Conservation (phyloP, 2,329 filamentous ascomycete species). For the Basipetospora chlamydospora region DNA sequence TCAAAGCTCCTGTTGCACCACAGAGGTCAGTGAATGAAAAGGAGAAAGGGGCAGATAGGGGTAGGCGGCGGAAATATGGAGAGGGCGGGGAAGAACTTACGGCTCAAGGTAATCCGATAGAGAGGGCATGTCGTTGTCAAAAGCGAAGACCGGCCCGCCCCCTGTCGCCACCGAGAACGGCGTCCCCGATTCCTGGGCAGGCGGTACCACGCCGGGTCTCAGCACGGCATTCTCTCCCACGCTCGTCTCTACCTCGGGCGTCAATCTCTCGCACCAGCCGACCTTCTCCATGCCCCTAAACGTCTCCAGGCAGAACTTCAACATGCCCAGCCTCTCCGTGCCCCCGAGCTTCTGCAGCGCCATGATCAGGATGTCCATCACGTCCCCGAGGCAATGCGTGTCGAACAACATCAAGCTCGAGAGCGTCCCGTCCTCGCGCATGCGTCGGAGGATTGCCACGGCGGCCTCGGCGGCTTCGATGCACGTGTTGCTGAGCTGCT, state of each 20-base stretch:
- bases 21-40: too few relatives aligned
- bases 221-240: background rate
- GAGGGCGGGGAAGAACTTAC: background rate
- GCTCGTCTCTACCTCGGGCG: background rate
- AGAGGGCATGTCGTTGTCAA: background rate
- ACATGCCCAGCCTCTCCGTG: background rate
- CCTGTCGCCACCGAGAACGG: background rate
- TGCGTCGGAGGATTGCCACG: background rate
- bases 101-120: background rate
- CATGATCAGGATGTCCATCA: constrained; percentile 2
- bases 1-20: constrained; percentile 2
- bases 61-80: background rate
- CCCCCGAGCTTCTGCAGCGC: background rate
- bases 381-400: background rate
- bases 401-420: constrained; percentile 2
- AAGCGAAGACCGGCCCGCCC: background rate
- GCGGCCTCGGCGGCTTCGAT: constrained; percentile 2
- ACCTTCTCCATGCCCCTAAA: constrained; percentile 2
- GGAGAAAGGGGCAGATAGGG: too few relatives aligned
- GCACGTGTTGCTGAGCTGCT: constrained; percentile 2
- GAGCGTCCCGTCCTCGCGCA: background rate
- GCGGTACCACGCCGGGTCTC: background rate
- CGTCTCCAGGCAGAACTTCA: background rate
- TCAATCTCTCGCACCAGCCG: constrained; percentile 1
- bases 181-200: background rate